phyloP scores from a whole-genome alignment of 2,329 filamentous ascomycete species.

The Exophiala phaeomuriformis region DNA sequence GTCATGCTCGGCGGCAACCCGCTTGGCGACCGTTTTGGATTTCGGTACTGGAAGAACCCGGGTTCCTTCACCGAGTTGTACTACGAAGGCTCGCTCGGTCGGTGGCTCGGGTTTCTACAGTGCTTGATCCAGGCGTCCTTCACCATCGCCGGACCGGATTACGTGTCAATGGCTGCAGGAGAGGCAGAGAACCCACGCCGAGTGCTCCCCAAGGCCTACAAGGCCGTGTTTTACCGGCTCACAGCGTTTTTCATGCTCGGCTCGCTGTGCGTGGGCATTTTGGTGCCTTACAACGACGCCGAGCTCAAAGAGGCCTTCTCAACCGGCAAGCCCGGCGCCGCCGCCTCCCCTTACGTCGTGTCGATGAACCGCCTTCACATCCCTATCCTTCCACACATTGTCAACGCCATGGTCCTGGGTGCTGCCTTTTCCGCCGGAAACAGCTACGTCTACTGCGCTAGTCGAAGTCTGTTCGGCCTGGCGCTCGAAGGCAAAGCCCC shows the following conservation, averaged over 20 bases:
- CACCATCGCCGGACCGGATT: conserved; percentile 60
- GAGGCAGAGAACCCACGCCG: conserved; percentile 64
- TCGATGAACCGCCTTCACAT: conserved; percentile 63
- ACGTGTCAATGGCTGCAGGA: conserved; percentile 58
- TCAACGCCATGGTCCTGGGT: conserved; percentile 65
- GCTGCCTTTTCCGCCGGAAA: conserved; percentile 64
- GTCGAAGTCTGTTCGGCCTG: conserved; percentile 60
- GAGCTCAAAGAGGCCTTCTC: conserved; percentile 55
- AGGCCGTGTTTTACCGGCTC: conserved; percentile 71
- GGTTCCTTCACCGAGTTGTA: conserved; percentile 64
- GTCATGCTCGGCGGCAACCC: conserved; percentile 80
- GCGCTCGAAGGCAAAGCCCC: conserved; percentile 63
- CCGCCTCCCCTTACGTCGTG: conserved; percentile 58
- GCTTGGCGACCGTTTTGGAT: conserved; percentile 62
- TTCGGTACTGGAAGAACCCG: conserved; percentile 59
- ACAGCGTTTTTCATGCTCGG: conserved; percentile 70
- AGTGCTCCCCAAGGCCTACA: conserved; percentile 66
- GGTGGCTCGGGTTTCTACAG: conserved; percentile 67
- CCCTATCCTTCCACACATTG: conserved; percentile 57
- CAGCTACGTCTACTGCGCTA: conserved; percentile 61
- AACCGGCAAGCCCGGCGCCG: conserved; percentile 56
- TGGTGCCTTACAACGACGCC: conserved; percentile 62
- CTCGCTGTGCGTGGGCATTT: conserved; percentile 62
- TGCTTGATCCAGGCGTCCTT: conserved; percentile 66
- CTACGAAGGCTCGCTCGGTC: conserved; percentile 58